phyloP scores from a whole-genome alignment of 345 rosid genomes.

The Linum trigynum region DNA sequence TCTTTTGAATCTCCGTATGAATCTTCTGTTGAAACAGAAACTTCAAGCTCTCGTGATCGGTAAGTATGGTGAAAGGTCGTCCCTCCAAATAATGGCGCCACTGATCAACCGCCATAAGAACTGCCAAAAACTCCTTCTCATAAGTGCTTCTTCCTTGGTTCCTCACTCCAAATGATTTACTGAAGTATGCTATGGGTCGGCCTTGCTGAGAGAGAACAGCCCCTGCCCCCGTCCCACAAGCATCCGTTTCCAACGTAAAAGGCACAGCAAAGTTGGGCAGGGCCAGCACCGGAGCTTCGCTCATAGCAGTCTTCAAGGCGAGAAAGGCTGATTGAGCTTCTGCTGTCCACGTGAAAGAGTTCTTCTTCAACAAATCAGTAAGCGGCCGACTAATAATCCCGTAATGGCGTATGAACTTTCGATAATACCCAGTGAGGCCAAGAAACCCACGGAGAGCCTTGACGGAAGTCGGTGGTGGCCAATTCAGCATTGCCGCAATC shows the following conservation, averaged over 20 bases:
- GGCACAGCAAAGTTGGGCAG: too few relatives aligned
- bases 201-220: not conserved
- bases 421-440: not conserved
- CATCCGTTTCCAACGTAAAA: too few relatives aligned
- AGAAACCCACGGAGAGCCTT: not conserved
- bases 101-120: too few relatives aligned
- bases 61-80: too few relatives aligned
- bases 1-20: too few relatives aligned
- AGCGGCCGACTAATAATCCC: not conserved
- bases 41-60: too few relatives aligned
- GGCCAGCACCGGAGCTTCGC: not conserved
- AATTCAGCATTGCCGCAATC: not conserved
- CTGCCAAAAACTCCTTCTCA: too few relatives aligned
- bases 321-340: not conserved
- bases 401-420: conserved; percentile 1
- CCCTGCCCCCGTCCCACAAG: not conserved
- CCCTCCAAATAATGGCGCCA: too few relatives aligned
- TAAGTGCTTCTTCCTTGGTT: too few relatives aligned
- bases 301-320: not conserved
- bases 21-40: too few relatives aligned
- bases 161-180: not conserved
- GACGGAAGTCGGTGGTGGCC: not conserved
- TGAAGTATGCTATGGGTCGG: not conserved
- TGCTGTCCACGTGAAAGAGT: not conserved
- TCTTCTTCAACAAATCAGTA: not conserved